A percentile compares a stretch with the other conserved stretches of the same genome.
Conservation (phyloP, 2,329 filamentous ascomycete species). For the Cercospora zeina region DNA sequence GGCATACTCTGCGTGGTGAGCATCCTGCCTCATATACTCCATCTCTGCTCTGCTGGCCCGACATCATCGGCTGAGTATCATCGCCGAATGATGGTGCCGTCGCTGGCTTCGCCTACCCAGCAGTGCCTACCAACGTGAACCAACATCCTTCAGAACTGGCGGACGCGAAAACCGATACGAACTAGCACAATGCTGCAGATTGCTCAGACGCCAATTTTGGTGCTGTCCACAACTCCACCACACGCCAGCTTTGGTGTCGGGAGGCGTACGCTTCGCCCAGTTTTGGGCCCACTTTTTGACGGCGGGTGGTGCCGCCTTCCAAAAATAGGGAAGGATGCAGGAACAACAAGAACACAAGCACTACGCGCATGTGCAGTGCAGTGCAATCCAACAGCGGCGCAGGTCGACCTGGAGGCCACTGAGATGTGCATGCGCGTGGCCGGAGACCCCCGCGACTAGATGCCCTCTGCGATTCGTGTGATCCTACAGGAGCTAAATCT, state of each 20-base stretch:
- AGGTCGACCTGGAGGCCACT: background rate
- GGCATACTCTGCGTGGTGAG: slow-evolving; percentile 5
- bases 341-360: slow-evolving; percentile 7
- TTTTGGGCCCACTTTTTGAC: slow-evolving; percentile 3
- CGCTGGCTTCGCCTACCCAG: slow-evolving; percentile 10
- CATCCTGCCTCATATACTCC: slow-evolving; percentile 16
- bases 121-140: slow-evolving; percentile 13
- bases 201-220: slow-evolving; percentile 7
- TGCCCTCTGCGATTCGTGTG: slow-evolving; percentile 1
- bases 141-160: slow-evolving; percentile 10
- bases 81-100: background rate
- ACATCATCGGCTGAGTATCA: background rate
- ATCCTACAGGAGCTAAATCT: slow-evolving; percentile 2
- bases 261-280: slow-evolving; percentile 11
- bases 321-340: slow-evolving; percentile 14
- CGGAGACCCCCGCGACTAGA: background rate
- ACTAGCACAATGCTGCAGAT: slow-evolving; percentile 14
- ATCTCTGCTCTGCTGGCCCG: background rate
- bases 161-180: slow-evolving; percentile 5
- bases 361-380: slow-evolving; percentile 1
- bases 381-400: background rate
- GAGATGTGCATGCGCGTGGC: background rate
- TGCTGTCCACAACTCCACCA: background rate
- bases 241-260: slow-evolving; percentile 1
- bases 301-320: background rate